phyloP scores from a whole-genome alignment of 148 eudicot species.

The Rhododendron mucronatum region DNA sequence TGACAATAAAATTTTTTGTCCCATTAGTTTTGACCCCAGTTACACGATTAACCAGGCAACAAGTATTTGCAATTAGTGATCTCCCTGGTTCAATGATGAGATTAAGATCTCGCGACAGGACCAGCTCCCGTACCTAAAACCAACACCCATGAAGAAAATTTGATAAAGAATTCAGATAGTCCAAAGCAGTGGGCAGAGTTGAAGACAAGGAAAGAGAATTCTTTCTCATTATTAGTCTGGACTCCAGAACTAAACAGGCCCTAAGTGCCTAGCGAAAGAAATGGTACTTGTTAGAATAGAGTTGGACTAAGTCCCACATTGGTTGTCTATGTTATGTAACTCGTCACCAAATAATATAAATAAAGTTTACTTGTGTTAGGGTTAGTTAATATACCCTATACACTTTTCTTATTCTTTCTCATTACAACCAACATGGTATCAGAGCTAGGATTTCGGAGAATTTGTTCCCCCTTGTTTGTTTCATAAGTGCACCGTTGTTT shows the following conservation, averaged over 20 bases:
- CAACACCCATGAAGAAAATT: slow-evolving; percentile 9
- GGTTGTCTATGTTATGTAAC: too few species aligned
- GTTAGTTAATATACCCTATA: too few species aligned
- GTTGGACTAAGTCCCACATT: too few species aligned
- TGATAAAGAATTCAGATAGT: background rate
- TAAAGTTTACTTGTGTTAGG: too few species aligned
- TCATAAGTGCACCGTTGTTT: too few species aligned
- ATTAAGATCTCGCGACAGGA: slow-evolving; percentile 58
- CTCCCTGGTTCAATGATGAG: slow-evolving; percentile 97
- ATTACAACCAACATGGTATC: too few species aligned
- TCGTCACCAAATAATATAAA: too few species aligned
- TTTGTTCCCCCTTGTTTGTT: too few species aligned
- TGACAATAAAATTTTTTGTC: slow-evolving; percentile 76
- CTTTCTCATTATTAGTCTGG: background rate
- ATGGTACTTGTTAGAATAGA: background rate
- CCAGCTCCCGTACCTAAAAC: slow-evolving; percentile 76
- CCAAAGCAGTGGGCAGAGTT: background rate
- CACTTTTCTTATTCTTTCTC: too few species aligned
- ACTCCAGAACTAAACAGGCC: background rate
- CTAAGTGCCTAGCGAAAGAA: background rate
- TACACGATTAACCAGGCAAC: slow-evolving; percentile 89
- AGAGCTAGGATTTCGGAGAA: too few species aligned
- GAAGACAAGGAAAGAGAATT: background rate
- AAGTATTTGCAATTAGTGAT: slow-evolving; percentile 87
- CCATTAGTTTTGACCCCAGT: slow-evolving; percentile 97